Evolutionary conservation across 2,329 filamentous ascomycete genomes (phyloP), one percentile per base, ranked within the genome.

Genomic region (Pyricularia pennisetigena): DNA sequence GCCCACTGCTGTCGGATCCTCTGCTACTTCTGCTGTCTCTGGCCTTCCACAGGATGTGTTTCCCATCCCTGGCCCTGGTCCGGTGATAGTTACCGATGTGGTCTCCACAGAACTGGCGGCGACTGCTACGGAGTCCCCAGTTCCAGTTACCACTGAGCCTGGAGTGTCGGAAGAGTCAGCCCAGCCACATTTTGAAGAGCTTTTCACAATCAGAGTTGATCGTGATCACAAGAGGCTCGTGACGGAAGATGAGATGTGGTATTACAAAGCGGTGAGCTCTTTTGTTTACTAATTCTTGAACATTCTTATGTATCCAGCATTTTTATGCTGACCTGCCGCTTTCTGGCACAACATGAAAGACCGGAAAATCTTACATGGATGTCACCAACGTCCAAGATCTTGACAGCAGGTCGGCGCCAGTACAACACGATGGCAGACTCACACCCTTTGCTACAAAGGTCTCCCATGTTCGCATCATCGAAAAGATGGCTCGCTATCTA

Each of bases 221-320:
- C 92, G 92, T 3, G 92, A 91, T 68, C 85, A 94, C 76, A 94
- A 89, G 24, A 82, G 85, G 83, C 95, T 92, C 90, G 90, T 97
- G 35, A 96, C 92, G 0, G 94, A 98, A 74, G 92, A 97, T 41
- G 89, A 97, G 81, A 99, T 98, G 80, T 97, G 94, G 93, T 88
- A 90, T 78, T 81, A 98, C 71, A 89, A 91, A 75, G 85, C 92
- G 73, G 93, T 96, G 85, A 69, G 87, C 79, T 24, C 64, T 70
- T 65, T 26, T 12, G 4, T 57, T n/a, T 23, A n/a, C 59, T 10
- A 14, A 12, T 3, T 62, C 8, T 8, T 29, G 23, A 16, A 12
- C 20, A 5, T 29, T 63, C 61, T 28, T 16, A 7, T 63, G 5
- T 63, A 12, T 28, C 7, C 61, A 14, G 54, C 73, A 6, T 3